Evolutionary conservation across 768 basidiomycete genomes (phyloP), one percentile per base, ranked within the genome.

Genomic region (Naganishia vaughanmartiniae): DNA sequence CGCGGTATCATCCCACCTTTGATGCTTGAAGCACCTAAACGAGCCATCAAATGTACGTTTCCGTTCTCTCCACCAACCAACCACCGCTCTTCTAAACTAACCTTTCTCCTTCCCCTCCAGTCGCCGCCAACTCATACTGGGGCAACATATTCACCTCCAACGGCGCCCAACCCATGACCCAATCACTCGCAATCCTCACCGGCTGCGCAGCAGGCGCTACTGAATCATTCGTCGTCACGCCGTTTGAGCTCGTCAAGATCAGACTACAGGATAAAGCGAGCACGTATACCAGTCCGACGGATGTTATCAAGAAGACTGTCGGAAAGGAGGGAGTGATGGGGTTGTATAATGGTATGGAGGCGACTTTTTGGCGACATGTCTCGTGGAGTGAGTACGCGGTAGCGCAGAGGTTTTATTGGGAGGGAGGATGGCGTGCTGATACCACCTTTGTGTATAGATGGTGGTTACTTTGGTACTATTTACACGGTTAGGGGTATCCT

Each of bases 1-100:
- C 86, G 94, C 84, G 96, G 95, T 75, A 88, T 99, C 70, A 89
- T 93, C n/a, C 93, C 96, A 12, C 96, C 96, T 21, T 82, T 99
- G 12, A 86, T 98, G 76, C 84, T 99, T 54, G 96, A 99, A 82
- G 96, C 96, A 19, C 96, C 96, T 1, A 99, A 99, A 84, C 89
- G 96, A 82, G 96, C 96, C 19, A 91, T 93, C 57, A 99, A 98
- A 86, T 82, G 81, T 82, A 66, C 72, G 81, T 76, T 28, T 6
- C 39, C 33, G 51, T 28, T 53, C 26, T 54, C 28, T 26, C 26
- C 46, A 46, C 28, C 56, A 54, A 9, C 36, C 46, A 55, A 28
- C n/a, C 67, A 4, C 57, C n/a, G 31, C 31, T 24, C 67, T 19
- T 39, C 34, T n/a, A 6, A 26, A 30, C 9, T 21, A 36, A n/a